A percentile compares a stretch with the other conserved stretches of the same genome.
Conservation (phyloP, 1,284 basidiomycete genomes). For the Moniliophthora roreri region DNA sequence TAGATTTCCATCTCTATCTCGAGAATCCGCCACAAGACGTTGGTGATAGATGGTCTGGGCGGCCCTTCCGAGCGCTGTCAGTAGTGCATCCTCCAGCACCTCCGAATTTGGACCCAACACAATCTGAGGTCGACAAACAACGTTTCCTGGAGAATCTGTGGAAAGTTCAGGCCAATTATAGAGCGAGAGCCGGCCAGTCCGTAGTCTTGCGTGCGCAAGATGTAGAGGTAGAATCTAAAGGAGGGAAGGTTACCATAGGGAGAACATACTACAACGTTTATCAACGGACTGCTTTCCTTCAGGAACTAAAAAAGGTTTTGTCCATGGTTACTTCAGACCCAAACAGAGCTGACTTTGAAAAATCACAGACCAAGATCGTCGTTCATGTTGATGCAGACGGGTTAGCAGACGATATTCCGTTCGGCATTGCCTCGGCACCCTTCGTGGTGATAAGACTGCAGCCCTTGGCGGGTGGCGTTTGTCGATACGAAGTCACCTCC, state of each 20-base stretch:
- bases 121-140: constrained; percentile 66
- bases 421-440: constrained; percentile 67
- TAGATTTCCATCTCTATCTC: constrained; percentile 85
- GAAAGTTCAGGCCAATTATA: constrained; percentile 78
- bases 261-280: constrained; percentile 86
- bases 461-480: constrained; percentile 79
- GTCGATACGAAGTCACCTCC: constrained; percentile 73
- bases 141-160: constrained; percentile 88
- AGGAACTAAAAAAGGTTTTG: constrained; percentile 72
- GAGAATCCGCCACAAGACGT: constrained; percentile 81
- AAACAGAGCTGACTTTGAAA: constrained; percentile 16
- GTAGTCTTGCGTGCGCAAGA: constrained; percentile 71
- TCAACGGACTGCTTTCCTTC: constrained; percentile 71
- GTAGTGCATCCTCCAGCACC: constrained; percentile 72
- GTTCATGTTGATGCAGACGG: constrained; percentile 80
- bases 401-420: constrained; percentile 72
- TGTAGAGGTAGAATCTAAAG: constrained; percentile 65
- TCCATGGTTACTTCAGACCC: too few species aligned
- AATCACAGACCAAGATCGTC: constrained; percentile 77
- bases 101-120: constrained; percentile 60
- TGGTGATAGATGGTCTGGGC: constrained; percentile 79
- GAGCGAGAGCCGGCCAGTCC: constrained; percentile 67
- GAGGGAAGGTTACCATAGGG: constrained; percentile 63
- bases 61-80: constrained; percentile 75
- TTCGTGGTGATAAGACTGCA: constrained; percentile 75